Evolutionary conservation across 768 basidiomycete species (phyloP), one percentile per base, ranked within the genome.

Genomic region (Suillus alpinus): DNA sequence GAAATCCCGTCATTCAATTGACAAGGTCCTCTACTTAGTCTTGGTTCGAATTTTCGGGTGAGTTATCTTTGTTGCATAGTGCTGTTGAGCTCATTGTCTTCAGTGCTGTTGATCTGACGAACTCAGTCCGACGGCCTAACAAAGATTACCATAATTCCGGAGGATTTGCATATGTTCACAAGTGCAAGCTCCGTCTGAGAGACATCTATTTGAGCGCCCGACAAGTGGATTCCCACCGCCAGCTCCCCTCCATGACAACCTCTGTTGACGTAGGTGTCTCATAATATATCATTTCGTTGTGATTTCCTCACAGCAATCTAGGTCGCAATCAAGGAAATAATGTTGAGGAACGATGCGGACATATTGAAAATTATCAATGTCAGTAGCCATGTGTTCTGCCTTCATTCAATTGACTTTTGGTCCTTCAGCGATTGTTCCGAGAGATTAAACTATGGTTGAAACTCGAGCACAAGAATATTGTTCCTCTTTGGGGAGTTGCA

Each of bases 391-490:
- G 32, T 32, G 32, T 32, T 32, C 32, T 32, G 6, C 32, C 32
- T 41, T 41, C 40, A 2, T 18, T 20, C 8, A 20, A 20, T 8
- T 43, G 20, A 43, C 10, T 43, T 5, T 43, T 9, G 41, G 41
- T 4, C n/a, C 41, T 3, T 43, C 39, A 73, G 72, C 57, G 69
- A 49, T 62, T 73, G 52, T 66, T 67, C 20, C 73, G 72, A 13
- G 74, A 76, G 59, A 65, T 76, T 43, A 55, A 62, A 58, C 63
- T 74, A 8, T 76, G 75, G 75, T 47, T 66, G 43, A 59, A 34
- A n/a, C 68, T 76, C 9, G 52, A 65, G 2, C 74, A 76, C 58
- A 56, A 18, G 20, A 76, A 75, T 29, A 50, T 75, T 12, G 36
- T 76, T 31, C 71, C 71, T 16, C 62, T 75, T 1, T 68, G 66